phyloP scores from a whole-genome alignment of 177 flowering plant species.

The Tripterygium wilfordii region DNA sequence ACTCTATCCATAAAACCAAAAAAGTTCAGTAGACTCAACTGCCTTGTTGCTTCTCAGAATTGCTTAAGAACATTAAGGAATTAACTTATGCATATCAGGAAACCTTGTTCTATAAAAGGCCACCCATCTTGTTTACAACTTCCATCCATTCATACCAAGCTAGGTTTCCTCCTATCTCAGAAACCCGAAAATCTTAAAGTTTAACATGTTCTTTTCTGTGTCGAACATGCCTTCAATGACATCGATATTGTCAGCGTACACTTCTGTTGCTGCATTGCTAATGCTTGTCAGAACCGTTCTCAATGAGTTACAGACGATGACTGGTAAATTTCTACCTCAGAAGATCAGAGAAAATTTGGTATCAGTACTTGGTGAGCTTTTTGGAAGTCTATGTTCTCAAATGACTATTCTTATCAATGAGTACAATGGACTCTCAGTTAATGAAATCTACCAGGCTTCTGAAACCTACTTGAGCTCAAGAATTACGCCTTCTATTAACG shows the following conservation, averaged over 20 bases:
- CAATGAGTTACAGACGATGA: conserved; percentile 5
- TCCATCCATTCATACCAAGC: too few relatives aligned
- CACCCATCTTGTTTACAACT: too few relatives aligned
- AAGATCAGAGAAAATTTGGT: conserved; percentile 2
- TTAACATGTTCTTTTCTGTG: too few relatives aligned
- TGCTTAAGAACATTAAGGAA: too few relatives aligned
- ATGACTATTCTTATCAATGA: conserved; percentile 12
- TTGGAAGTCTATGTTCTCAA: conserved; percentile 3
- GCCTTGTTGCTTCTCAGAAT: too few relatives aligned
- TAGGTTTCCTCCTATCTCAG: too few relatives aligned
- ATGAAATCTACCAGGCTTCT: conserved; percentile 7
- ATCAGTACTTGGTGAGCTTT: neutral
- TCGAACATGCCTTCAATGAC: conserved; percentile 16
- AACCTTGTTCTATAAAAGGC: too few relatives aligned
- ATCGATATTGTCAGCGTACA: conserved; percentile 22
- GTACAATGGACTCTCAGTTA: conserved; percentile 4
- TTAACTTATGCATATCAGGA: too few relatives aligned
- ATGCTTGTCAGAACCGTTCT: conserved; percentile 9
- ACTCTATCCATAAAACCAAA: too few relatives aligned
- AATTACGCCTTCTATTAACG: conserved; percentile 1
- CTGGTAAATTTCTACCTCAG: conserved; percentile 9
- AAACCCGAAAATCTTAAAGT: too few relatives aligned
- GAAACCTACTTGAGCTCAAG: conserved; percentile 10
- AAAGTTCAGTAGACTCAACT: too few relatives aligned
- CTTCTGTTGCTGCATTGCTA: conserved; percentile 15